Conservation (phyloP, 768 basidiomycete species). For the Russula abietina region DNA sequence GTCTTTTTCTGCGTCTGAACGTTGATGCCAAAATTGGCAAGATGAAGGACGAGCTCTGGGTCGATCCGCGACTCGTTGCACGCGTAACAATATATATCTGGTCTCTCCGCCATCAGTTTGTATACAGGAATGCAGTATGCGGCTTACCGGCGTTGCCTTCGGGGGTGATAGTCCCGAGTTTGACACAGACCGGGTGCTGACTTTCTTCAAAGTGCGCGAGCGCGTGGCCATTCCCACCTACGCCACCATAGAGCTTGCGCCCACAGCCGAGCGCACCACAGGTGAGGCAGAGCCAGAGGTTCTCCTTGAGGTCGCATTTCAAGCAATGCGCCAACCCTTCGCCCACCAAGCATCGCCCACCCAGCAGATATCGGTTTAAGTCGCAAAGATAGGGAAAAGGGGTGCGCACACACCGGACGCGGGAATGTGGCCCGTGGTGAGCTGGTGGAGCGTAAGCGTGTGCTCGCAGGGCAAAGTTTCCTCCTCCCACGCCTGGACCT, state of each 20-base stretch:
- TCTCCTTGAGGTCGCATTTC: slow-evolving; percentile 80
- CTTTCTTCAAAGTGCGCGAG: slow-evolving; percentile 68
- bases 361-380: neutral
- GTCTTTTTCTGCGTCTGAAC: slow-evolving; percentile 79
- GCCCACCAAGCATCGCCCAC: neutral
- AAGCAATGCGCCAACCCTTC: slow-evolving; percentile 76
- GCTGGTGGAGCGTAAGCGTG: slow-evolving; percentile 50
- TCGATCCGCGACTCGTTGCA: slow-evolving; percentile 84
- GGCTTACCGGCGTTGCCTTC: slow-evolving; percentile 81
- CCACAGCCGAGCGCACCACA: slow-evolving; percentile 92
- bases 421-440: slow-evolving; percentile 41
- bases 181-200: slow-evolving; percentile 78
- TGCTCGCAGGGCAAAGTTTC: slow-evolving; percentile 88
- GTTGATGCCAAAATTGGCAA: slow-evolving; percentile 82
- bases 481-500: slow-evolving; percentile 98
- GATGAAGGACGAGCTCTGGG: slow-evolving; percentile 65
- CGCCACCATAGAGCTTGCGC: slow-evolving; percentile 72
- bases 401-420: slow-evolving; percentile 42
- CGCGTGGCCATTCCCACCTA: slow-evolving; percentile 86
- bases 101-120: neutral
- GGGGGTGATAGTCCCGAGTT: slow-evolving; percentile 93
- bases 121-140: neutral
- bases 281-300: slow-evolving; percentile 91
- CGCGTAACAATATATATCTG: slow-evolving; percentile 89
- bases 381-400: neutral